phyloP scores from a whole-genome alignment of 192 early-diverging fungal genomes.

The Backusella australiensis region DNA sequence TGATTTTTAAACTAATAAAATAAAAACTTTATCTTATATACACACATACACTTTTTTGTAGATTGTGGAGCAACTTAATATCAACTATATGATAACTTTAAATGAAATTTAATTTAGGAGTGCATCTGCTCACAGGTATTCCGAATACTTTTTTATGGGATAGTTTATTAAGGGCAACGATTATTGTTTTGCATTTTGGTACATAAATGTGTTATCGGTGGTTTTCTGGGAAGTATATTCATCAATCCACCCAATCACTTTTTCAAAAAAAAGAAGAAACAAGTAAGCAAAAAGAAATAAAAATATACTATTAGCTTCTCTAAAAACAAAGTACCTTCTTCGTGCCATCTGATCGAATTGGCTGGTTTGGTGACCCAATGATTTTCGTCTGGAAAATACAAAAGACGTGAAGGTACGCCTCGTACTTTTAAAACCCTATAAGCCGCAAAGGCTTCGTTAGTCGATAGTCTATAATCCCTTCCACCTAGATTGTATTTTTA shows the following conservation, averaged over 20 bases:
- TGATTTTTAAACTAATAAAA: background rate
- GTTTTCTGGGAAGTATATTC: background rate
- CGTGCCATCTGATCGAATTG: conserved; percentile 72
- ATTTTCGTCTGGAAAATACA: conserved; percentile 78
- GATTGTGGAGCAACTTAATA: background rate
- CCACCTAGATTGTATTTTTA: conserved; percentile 8
- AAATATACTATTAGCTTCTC: no score
- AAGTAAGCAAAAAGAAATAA: background rate
- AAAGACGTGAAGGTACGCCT: conserved; percentile 61
- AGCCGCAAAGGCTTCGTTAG: conserved; percentile 65
- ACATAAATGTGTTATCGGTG: background rate
- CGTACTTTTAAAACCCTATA: conserved; percentile 76
- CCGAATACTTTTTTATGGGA: background rate
- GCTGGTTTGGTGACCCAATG: conserved; percentile 64
- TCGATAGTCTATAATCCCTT: conserved; percentile 64
- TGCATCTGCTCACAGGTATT: no score
- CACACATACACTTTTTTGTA: background rate
- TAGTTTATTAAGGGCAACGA: background rate
- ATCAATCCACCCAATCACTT: conserved; percentile 13
- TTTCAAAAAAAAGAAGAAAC: background rate
- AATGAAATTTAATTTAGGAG: no score
- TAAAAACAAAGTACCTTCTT: conserved; percentile 42
- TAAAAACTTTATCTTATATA: background rate
- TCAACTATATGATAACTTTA: background rate
- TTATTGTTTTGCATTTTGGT: background rate